Evolutionary conservation across 176 grass and related monocot genomes (phyloP).

Genomic region (Puccinellia tenuiflora): DNA sequence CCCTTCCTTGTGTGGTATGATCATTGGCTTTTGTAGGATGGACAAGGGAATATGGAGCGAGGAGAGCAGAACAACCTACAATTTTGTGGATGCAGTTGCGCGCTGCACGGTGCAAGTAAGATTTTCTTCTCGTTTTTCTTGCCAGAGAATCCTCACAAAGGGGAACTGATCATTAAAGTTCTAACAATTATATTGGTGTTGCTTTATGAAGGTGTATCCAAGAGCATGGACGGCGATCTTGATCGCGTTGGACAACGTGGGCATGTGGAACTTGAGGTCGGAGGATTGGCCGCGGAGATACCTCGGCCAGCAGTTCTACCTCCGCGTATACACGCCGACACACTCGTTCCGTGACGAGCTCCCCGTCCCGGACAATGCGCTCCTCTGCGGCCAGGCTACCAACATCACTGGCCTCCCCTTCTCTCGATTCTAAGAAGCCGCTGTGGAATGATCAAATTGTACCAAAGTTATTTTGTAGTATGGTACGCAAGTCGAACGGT

Average conservation of each 20-base stretch:
- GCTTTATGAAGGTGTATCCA: constrained; percentile 52
- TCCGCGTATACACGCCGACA: constrained; percentile 69
- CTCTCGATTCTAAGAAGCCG: neutral
- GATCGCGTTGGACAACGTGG: constrained; percentile 66
- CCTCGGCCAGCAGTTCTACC: constrained; percentile 80
- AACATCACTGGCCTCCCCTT: neutral
- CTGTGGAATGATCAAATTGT: neutral
- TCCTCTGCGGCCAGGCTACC: constrained; percentile 62
- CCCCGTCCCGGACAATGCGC: constrained; percentile 53
- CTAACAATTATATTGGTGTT: neutral
- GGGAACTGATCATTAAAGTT: neutral
- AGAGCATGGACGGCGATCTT: constrained; percentile 59
- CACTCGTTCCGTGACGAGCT: constrained; percentile 67
- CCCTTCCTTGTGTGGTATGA: neutral
- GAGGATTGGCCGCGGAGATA: constrained; percentile 65
- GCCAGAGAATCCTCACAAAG: neutral
- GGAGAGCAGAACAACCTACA: constrained; percentile 59
- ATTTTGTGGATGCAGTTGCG: constrained; percentile 68
- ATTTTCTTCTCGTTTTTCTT: neutral
- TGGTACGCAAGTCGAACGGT: neutral
- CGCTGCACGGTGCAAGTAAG: constrained; percentile 76
- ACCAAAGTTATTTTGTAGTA: neutral
- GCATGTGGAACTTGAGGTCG: constrained; percentile 78
- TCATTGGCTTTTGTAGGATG: constrained; percentile 43
- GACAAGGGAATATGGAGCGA: constrained; percentile 60